Evolutionary conservation across 306 rosid genomes (phyloP).

Genomic region (Dryas drummondii): DNA sequence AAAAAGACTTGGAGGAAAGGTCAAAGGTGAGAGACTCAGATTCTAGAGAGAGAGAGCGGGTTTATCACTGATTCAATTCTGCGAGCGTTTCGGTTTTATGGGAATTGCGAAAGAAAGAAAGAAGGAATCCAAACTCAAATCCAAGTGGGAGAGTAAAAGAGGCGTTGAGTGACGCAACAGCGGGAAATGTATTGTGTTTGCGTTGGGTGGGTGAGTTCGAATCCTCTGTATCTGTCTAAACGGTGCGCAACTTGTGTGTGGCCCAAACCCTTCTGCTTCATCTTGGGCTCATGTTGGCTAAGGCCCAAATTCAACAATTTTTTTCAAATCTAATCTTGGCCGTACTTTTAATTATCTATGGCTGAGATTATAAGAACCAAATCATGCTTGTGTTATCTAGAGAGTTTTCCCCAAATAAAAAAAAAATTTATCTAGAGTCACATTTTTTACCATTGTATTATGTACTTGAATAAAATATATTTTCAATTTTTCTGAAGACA

Average conservation of each 20-base stretch:
- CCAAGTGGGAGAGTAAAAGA: background rate
- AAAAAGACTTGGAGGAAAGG: too few species aligned
- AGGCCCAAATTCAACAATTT: too few species aligned
- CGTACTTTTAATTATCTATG: too few species aligned
- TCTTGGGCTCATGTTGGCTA: background rate
- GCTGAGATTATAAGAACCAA: too few species aligned
- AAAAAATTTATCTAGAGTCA: too few species aligned
- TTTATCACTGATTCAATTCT: background rate
- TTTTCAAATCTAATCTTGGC: too few species aligned
- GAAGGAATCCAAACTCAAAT: background rate
- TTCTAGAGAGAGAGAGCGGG: background rate
- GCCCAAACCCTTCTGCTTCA: background rate
- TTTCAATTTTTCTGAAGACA: too few species aligned
- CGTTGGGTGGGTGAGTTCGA: background rate
- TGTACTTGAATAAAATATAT: too few species aligned
- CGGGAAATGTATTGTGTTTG: background rate
- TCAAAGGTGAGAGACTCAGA: background rate
- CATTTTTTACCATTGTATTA: too few species aligned
- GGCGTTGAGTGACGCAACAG: background rate
- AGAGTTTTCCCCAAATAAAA: too few species aligned
- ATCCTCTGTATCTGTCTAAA: background rate
- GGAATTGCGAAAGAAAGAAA: background rate
- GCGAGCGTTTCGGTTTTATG: background rate
- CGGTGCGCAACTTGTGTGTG: background rate
- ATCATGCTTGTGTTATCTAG: too few species aligned